Percentiles rank a stretch among this genome's conserved stretches.
These are phyloP conservation scores for Venturia pyrina DNA, from an alignment of 2,329 filamentous ascomycete species.

Conservation along the genomic window DNA sequence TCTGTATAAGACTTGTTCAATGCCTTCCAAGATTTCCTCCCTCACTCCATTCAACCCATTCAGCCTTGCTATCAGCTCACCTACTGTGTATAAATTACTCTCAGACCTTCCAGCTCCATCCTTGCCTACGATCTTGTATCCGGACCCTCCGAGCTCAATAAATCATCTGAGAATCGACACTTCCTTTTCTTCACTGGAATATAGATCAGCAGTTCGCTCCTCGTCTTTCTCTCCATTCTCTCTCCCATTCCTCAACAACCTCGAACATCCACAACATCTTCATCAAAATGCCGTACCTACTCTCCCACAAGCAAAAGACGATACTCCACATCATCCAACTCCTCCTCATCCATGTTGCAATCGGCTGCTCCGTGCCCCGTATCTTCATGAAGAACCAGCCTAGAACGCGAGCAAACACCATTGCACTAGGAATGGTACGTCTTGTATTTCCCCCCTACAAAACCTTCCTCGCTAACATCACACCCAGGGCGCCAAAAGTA, in stretches of 20 bases:
- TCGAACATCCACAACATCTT: neutral
- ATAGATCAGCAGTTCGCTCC: too few species aligned
- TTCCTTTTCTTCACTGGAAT: neutral
- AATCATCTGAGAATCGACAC: too few species aligned
- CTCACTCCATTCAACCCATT: neutral
- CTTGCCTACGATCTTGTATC: neutral
- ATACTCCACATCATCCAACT: slow-evolving; percentile 9
- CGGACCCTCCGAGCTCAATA: neutral
- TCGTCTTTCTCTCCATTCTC: neutral
- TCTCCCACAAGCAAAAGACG: neutral
- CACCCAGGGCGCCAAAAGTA: slow-evolving; percentile 27
- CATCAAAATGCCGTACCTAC: neutral
- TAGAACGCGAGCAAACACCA: slow-evolving; percentile 17
- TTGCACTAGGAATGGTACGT: slow-evolving; percentile 19
- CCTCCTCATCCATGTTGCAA: neutral
- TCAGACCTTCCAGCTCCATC: neutral
- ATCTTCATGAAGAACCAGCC: slow-evolving; percentile 19
- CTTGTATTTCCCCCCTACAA: too few species aligned
- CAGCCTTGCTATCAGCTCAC: neutral
- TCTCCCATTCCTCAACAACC: too few species aligned
- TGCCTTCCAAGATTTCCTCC: neutral
- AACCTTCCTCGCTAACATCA: too few species aligned
- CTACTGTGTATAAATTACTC: neutral
- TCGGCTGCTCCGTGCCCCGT: neutral
- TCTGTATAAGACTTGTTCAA: neutral